Evolutionary conservation across 2,329 filamentous ascomycete genomes (phyloP), one percentile per base, ranked within the genome.

Genomic region (Remersonia thermophila): DNA sequence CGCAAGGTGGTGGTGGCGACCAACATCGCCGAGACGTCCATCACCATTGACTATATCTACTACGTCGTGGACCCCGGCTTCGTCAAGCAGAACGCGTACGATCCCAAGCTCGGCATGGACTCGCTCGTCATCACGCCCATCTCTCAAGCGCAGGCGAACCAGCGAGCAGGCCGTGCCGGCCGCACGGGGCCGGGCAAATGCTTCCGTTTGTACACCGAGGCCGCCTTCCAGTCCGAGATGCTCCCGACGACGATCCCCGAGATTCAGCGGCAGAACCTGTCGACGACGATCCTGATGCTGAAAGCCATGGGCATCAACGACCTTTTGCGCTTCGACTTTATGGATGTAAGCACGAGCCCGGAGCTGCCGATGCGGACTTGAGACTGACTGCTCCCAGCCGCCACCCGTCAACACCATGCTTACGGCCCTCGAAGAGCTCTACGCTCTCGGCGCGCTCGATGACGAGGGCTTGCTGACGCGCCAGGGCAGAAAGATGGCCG

Each of bases 281-380:
- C 85, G 0, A 79, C 83, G 48, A 95, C 89, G 0, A 96, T 98
- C 56, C 70, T 98, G 32, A 94, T 95, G 83, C 72, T 98, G 34
- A 98, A 98, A 56, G 91, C 91, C 0, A 96, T 98, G 86, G 91
- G 93, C 3, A 96, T 98, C 58, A 96, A 98, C 53, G 91, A 98
- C 54, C 67, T 98, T 2, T 69, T 98, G 10, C 86, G 93, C 54
- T 98, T 98, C 52, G 89, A 96, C 60, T 98, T 98, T 51, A 96
- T 98, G 89, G 91, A 98, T 51, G 45, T 47, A 37, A 41, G 45
- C 38, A 26, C 14, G 13, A 8, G 15, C 10, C 6, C 14, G 2
- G 5, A 7, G 16, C 8, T 9, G 12, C 1, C 9, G 3, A 10
- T 10, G 12, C 15, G 10, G 14, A 31, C 15, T 10, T 11, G 11